Percentiles rank a stretch among this genome's conserved stretches.
Evolutionary conservation across 495 filamentous ascomycete species (phyloP).

Genomic region (Thozetella sp.): DNA sequence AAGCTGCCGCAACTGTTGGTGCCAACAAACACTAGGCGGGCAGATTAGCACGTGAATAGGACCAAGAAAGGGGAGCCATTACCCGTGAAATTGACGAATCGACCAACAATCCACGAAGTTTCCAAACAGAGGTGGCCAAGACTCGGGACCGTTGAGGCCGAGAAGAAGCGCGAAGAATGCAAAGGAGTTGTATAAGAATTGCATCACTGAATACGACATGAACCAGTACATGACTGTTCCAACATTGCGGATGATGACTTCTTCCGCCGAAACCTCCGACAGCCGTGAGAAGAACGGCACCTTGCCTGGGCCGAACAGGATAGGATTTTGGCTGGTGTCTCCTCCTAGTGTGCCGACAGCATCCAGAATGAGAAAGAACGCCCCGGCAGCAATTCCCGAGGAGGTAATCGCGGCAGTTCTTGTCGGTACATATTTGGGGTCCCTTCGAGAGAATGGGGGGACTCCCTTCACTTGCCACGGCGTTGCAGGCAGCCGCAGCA

Average conservation of each 20-base stretch:
- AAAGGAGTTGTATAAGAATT: not conserved
- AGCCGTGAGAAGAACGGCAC: not conserved
- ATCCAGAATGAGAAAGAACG: not conserved
- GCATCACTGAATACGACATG: not conserved
- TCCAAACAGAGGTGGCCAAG: conserved; percentile 30
- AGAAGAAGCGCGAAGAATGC: not conserved
- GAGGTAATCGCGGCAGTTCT: not conserved
- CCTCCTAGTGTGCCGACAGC: not conserved
- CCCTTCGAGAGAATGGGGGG: not conserved
- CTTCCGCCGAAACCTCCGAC: not conserved
- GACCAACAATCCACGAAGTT: conserved; percentile 25
- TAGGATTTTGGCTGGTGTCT: not conserved
- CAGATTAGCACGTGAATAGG: not conserved
- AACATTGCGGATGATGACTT: not conserved
- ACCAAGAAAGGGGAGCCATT: conserved; percentile 4
- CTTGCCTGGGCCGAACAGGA: not conserved
- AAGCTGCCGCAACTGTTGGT: conserved; percentile 31
- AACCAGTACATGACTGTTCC: not conserved
- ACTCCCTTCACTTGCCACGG: not conserved
- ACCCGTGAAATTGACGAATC: conserved; percentile 32
- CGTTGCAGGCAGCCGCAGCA: not conserved
- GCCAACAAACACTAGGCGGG: conserved; percentile 36
- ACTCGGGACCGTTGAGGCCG: not conserved
- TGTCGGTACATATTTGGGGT: not conserved
- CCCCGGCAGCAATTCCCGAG: not conserved